Evolutionary conservation across 768 basidiomycete genomes (phyloP).

Genomic region (Boletellus sp.): DNA sequence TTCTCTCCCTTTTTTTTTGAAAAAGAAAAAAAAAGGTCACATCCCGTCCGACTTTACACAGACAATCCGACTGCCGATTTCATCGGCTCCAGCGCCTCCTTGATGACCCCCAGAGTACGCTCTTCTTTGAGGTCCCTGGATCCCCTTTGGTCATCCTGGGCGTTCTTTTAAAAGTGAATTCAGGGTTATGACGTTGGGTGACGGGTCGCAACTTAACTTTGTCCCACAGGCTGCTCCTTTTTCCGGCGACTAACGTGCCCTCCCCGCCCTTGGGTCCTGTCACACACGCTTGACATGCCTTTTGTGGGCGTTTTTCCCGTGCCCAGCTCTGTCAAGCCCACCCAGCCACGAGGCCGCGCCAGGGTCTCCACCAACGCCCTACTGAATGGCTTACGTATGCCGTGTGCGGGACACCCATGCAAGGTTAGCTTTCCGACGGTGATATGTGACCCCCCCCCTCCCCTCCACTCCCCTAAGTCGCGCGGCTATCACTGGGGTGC

Average conservation of each 20-base stretch:
- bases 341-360: conserved; percentile 18
- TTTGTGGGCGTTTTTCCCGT: conserved; percentile 6
- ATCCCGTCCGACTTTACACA: conserved; percentile 1
- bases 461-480: conserved; percentile 10
- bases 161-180: conserved; percentile 14
- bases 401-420: conserved; percentile 10
- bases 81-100: conserved; percentile 3
- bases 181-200: conserved; percentile 26
- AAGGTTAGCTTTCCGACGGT: conserved; percentile 28
- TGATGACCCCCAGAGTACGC: conserved; percentile 2
- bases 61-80: conserved; percentile 7
- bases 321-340: conserved; percentile 1
- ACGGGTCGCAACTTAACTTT: conserved; percentile 26
- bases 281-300: conserved; percentile 19
- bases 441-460: conserved; percentile 1
- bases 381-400: conserved; percentile 22
- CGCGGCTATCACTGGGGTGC: conserved; percentile 13
- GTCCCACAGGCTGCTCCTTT: conserved; percentile 6
- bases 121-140: conserved; percentile 7
- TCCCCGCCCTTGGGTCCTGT: conserved; percentile 8
- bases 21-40: neutral
- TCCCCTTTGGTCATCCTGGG: conserved; percentile 1
- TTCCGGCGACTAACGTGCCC: conserved; percentile 4
- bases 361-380: conserved; percentile 13
- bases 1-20: too few species aligned